Conservation (phyloP, 108 stramenopile genomes). For the Chaetoceros tenuissimus region DNA sequence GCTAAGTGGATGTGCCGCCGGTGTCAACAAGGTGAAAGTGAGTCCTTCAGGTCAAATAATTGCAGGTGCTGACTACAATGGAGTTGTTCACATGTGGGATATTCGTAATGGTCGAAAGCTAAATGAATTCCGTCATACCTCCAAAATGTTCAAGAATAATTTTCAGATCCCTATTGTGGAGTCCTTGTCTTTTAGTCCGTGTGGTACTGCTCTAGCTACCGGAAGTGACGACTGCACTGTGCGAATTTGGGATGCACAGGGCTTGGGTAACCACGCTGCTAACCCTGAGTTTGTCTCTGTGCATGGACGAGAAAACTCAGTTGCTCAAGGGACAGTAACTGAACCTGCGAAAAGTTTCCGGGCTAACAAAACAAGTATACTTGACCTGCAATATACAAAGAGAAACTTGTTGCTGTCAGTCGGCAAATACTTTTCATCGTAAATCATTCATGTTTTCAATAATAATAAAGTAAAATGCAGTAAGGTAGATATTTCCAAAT, state of each 20-base stretch:
- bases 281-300: conserved; percentile 32
- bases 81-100: conserved; percentile 76
- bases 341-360: conserved; percentile 21
- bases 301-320: conserved; percentile 19
- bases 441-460: no score
- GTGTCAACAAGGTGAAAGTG: conserved; percentile 56
- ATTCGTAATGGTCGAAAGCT: conserved; percentile 69
- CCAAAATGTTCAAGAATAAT: conserved; percentile 7
- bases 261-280: conserved; percentile 25
- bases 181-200: conserved; percentile 60
- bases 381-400: conserved; percentile 78
- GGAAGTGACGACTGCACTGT: conserved; percentile 72
- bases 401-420: conserved; percentile 70
- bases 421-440: conserved; percentile 54
- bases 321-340: conserved; percentile 30
- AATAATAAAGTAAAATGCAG: no score
- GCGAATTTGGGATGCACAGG: conserved; percentile 77
- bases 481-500: no score
- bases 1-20: conserved; percentile 67
- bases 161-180: conserved; percentile 34
- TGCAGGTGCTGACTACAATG: conserved; percentile 59
- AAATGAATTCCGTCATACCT: conserved; percentile 49
- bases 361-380: conserved; percentile 37
- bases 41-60: conserved; percentile 69
- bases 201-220: conserved; percentile 71